Evolutionary conservation across 2,329 filamentous ascomycete species (phyloP), one percentile per base, ranked within the genome.

Genomic region (Neophaeococcomyces mojaviensis): DNA sequence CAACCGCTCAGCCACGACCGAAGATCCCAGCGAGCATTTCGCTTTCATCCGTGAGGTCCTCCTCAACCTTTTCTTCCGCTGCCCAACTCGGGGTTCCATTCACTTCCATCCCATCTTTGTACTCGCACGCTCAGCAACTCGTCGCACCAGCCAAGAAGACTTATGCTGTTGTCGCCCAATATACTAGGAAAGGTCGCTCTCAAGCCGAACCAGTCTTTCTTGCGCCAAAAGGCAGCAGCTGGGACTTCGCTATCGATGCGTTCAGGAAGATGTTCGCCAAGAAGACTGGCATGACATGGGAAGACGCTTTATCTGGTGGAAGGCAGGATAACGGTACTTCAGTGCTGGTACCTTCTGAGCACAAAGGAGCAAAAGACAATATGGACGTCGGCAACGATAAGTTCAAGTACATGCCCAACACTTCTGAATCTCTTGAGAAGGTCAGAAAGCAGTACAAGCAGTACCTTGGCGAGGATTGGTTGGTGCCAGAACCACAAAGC

Each of bases 241-340:
- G 62, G 12, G 55, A 61, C 2, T 39, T 55, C 2, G 77, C 79
- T 20, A 68, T 77, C 48, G 51, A 52, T 0, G 62, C 65, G 0
- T 85, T 86, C 59, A 68, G 67, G 48, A 53, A 61, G 0, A 79
- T 81, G 53, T 86, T 86, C 58, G 60, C 59, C 9, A 64, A 66
- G 6, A 78, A 78, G 59, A 79, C 79, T 0, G 76, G 76, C 0
- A 65, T 79, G 8, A 59, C 66, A 1, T 86, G 82, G 82, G 68
- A 75, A n/a, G 64, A 79, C 4, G 56, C 58, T 20, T 46, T 50
- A 10, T 45, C 55, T 30, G 52, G 47, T 7, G 13, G 5, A 35
- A 19, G 18, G 13, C 33, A 13, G 13, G 33, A 35, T 10, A 28
- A 10, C 10, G 24, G 24, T 28, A 28, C 10, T 6, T 28, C 24